Base-by-base conservation (phyloP, 2,329 filamentous ascomycete species). In the Colletotrichum coccodes region DNA sequence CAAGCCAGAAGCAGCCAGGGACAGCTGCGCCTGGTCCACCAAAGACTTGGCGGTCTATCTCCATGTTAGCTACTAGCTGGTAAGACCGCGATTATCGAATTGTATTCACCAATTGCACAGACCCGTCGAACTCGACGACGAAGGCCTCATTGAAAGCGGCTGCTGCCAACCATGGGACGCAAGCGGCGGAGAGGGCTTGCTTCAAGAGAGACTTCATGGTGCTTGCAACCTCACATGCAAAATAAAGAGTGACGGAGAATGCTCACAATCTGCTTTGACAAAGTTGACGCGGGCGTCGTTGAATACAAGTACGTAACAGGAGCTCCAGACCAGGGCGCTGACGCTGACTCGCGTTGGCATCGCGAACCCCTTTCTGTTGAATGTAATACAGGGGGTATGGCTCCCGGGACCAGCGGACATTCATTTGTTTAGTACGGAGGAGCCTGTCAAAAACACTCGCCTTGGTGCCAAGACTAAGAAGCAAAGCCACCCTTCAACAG, bases 171-270 rank as follows among this genome's bases (percentile, higher is more conserved):
- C 18, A 44, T 26, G 58, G 64, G 26, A 67, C 28, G 34, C 42
- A 67, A 23, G 64, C 34, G 34, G 50, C 58, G 1, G 18, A 18
- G 16, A 34, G 50, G n/a, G 46, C 58, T 21, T 67, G 58, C 50
- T 36, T 23, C 49, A 62, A 6, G 42, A 62, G 34, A 16, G 58
- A 62, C 34, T 62, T 67, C 64, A 67, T 67, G 59, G 18, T 34
- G 47, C 23, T 26, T 7, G 14, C 42, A 30, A 49, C 11, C 46
- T 30, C 18, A 18, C 12, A 30, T 18, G 26, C 30, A 30, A 14
- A 18, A 23, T 4, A 44, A 21, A 4, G 42, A 11, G n/a, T 11
- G n/a, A 1, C 42, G 8, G 16, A 11, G 12, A 18, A 8, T 11
- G 6, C 42, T n/a, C 3, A 9, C n/a, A 11, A 18, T 12, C n/a